Base-by-base conservation (phyloP, 495 filamentous ascomycete genomes). In the Cenococcum geophilum region DNA sequence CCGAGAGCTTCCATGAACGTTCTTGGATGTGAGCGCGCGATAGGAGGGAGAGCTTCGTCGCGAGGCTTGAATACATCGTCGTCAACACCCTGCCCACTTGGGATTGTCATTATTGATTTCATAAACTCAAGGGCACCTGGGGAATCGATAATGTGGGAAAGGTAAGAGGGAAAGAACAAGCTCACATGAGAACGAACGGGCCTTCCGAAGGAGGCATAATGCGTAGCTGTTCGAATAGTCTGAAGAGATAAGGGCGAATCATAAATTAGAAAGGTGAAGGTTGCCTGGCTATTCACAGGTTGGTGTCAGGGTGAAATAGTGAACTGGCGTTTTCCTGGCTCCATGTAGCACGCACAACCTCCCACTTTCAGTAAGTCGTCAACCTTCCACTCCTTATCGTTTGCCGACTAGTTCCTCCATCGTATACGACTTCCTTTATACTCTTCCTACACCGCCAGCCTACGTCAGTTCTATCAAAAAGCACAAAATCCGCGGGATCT, bases 401-500 rank as follows among this genome's bases (percentile, higher is more conserved):
- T 42, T 69, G 67, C 35, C 63, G 37, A 25, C 23, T 56, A 4
- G 37, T 14, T 5, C 62, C 62, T 11, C 58, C 56, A 42, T 70
- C 66, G 42, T 70, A 73, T 11, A 75, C 68, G 8, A 64, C 68
- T 50, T 75, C 73, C 5, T 56, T 55, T 32, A 75, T 66, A 43
- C 55, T 71, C 57, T 63, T 70, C 52, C 68, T 55, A 57, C 64
- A 66, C 36, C 68, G 55, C 73, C 73, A 75, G 4, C 64, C 68
- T 3, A 48, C 50, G 20, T 68, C 55, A 22, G 60, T 52, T 21
- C 53, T 42, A 34, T 68, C 70, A 53, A 70, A 71, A 12, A 74
- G 37, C 6, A 74, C 62, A 52, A 73, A 70, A 54, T 73, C 69
- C 14, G 71, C 71, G 5, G 67, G 69, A 51, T 73, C 63, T 4